phyloP scores from a whole-genome alignment of 129 eudicot genomes.

The Ambrosia artemisiifolia region DNA sequence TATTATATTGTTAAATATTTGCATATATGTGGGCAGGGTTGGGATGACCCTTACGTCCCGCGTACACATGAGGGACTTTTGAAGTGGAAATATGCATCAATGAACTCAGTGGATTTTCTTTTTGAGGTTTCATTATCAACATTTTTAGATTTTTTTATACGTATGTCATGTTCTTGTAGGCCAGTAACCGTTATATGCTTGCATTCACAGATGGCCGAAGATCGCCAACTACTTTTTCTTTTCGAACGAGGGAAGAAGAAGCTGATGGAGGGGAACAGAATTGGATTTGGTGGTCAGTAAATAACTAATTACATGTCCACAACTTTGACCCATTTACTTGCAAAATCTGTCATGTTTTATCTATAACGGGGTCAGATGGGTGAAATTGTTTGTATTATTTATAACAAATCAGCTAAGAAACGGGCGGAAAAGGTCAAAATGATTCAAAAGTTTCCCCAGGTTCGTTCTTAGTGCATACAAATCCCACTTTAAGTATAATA shows the following conservation, averaged over 20 bases:
- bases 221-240: conserved; percentile 66
- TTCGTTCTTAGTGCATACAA: conserved; percentile 1
- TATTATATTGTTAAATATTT: neutral
- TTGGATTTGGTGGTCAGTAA: conserved; percentile 69
- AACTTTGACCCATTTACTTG: neutral
- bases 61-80: conserved; percentile 98
- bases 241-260: conserved; percentile 84
- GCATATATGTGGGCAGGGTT: conserved; percentile 56
- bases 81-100: conserved; percentile 93
- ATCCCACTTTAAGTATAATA: neutral
- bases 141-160: neutral
- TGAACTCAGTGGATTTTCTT: conserved; percentile 97
- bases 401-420: neutral
- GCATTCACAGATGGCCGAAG: conserved; percentile 58
- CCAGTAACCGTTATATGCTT: neutral
- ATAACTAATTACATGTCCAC: neutral
- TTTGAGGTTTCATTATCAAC: conserved; percentile 63
- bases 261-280: conserved; percentile 80
- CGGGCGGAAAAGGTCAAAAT: neutral
- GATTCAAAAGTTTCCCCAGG: neutral
- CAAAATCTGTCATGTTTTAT: neutral
- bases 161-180: neutral
- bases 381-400: neutral
- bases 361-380: neutral
- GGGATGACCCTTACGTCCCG: conserved; percentile 99